Evolutionary conservation across 352 stramenopile species (phyloP).

Genomic region (Thalassiosira hispida): DNA sequence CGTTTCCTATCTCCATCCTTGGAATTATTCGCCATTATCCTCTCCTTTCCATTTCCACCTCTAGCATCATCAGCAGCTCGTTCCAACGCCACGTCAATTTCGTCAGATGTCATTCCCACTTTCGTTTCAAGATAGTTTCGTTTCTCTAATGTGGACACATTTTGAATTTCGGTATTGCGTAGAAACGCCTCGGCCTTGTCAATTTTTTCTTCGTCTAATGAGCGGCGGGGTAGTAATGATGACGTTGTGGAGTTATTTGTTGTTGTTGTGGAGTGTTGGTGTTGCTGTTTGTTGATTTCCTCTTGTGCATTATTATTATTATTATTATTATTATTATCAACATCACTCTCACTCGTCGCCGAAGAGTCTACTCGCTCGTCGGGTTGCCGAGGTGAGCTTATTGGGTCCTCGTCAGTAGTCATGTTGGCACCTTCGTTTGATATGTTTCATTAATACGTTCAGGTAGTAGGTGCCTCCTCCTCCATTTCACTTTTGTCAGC

Average conservation of each 20-base stretch:
- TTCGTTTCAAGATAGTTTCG: conserved; percentile 30
- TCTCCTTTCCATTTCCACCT: neutral
- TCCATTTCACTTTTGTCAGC: no score
- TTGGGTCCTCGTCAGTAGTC: no score
- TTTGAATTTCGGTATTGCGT: conserved; percentile 30
- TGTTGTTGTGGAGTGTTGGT: neutral
- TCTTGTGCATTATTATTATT: no score
- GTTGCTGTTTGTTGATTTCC: no score
- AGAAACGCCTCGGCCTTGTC: conserved; percentile 40
- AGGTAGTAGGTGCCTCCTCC: no score
- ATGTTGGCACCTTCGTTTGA: no score
- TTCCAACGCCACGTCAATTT: conserved; percentile 39
- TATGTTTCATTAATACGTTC: no score
- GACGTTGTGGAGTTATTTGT: neutral
- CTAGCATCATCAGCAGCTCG: neutral
- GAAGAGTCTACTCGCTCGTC: no score
- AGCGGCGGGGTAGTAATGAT: neutral
- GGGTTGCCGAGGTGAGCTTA: no score
- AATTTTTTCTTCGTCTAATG: conserved; percentile 29
- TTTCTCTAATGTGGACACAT: conserved; percentile 25
- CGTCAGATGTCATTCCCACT: conserved; percentile 20
- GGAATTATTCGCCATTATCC: neutral
- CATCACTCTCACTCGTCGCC: no score
- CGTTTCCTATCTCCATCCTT: conserved; percentile 1
- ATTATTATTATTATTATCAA: no score